Percentiles rank a stretch among this genome's conserved stretches.
These are phyloP conservation scores for Hypoxylon sp. DNA, from an alignment of 2,329 filamentous ascomycete genomes.

Conservation along the genomic window DNA sequence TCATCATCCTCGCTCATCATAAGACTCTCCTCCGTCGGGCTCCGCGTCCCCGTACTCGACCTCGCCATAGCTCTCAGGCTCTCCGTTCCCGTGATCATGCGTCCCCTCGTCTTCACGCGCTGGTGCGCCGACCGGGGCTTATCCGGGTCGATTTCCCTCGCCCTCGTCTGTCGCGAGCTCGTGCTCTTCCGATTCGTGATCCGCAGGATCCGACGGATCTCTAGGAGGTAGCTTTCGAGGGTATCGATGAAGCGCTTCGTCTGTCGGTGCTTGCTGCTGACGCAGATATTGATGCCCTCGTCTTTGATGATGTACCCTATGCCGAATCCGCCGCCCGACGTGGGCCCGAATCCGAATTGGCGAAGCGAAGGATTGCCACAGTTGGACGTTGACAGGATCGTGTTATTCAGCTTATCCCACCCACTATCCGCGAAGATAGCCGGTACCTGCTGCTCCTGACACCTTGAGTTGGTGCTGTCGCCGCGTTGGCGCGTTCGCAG, in stretches of 20 bases:
- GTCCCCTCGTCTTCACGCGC: conserved; percentile 79
- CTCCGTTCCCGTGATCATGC: conserved; percentile 76
- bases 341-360: conserved; percentile 97
- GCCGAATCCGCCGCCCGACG: conserved; percentile 92
- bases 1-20: conserved; percentile 87
- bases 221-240: conserved; percentile 89
- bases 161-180: conserved; percentile 63
- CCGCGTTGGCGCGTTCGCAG: conserved; percentile 62
- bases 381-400: conserved; percentile 96
- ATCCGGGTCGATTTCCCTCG: conserved; percentile 66
- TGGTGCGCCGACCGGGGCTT: conserved; percentile 55
- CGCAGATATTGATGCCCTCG: conserved; percentile 90
- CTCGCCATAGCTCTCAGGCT: conserved; percentile 56
- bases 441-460: conserved; percentile 71
- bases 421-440: conserved; percentile 88
- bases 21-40: conserved; percentile 77
- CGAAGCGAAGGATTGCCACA: conserved; percentile 95
- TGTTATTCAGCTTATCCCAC: conserved; percentile 96
- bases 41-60: conserved; percentile 67
- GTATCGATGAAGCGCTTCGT: conserved; percentile 92
- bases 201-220: conserved; percentile 87
- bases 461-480: conserved; percentile 69
- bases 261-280: conserved; percentile 93
- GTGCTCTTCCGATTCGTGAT: conserved; percentile 70
- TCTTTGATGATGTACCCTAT: conserved; percentile 99